These are phyloP conservation scores for Jimgerdemannia lactiflua DNA, from an alignment of 192 early-diverging fungal genomes.

Conservation along the genomic window DNA sequence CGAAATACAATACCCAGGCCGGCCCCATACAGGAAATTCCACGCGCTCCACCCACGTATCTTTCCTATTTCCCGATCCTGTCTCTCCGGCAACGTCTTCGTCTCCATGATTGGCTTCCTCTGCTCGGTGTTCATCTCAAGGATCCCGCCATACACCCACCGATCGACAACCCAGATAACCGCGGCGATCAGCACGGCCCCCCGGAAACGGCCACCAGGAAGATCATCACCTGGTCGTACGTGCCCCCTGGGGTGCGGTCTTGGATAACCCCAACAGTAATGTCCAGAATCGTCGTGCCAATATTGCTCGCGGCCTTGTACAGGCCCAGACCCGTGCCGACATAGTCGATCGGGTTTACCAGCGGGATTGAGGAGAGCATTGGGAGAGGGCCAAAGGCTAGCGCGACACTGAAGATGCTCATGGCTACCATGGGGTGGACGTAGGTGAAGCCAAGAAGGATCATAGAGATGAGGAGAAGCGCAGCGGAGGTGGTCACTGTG, in stretches of 20 bases:
- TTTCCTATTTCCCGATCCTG: background rate
- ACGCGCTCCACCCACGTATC: background rate
- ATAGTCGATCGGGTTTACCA: conserved; percentile 52
- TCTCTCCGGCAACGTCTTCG: background rate
- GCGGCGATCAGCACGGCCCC: conserved; percentile 14
- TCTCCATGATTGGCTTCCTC: background rate
- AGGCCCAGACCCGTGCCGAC: conserved; percentile 60
- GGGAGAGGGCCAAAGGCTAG: conserved; percentile 58
- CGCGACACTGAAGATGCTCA: conserved; percentile 54
- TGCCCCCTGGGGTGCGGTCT: conserved; percentile 35
- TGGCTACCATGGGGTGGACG: conserved; percentile 48
- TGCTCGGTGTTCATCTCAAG: background rate
- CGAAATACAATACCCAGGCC: too few species aligned
- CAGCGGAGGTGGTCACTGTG: conserved; percentile 24
- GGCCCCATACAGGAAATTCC: background rate
- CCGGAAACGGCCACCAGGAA: conserved; percentile 24
- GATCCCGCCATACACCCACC: background rate
- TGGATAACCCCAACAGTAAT: conserved; percentile 59
- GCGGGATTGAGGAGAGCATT: conserved; percentile 57
- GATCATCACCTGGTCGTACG: conserved; percentile 22
- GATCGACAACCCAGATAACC: conserved; percentile 5
- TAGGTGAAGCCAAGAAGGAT: conserved; percentile 55
- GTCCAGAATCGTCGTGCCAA: conserved; percentile 57
- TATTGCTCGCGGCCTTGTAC: conserved; percentile 62
- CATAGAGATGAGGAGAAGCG: conserved; percentile 24